Conservation (phyloP, 345 rosid species). For the Garcia nutans region DNA sequence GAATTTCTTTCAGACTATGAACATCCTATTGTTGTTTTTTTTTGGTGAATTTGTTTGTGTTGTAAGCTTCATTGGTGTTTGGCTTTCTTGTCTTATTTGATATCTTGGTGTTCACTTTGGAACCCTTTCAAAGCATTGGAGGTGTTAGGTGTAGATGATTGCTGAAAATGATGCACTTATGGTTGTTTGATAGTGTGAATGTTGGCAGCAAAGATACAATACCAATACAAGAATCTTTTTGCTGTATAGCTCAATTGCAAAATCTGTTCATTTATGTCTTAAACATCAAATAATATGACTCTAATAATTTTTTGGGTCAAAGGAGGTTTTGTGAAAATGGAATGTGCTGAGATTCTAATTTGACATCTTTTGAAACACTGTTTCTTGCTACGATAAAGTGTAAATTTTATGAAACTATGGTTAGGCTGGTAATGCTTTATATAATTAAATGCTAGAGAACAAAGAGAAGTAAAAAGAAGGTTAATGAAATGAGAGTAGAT, state of each 20-base stretch:
- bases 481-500: too few relatives aligned
- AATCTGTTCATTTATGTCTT: not conserved
- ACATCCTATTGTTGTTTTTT: too few relatives aligned
- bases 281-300: not conserved
- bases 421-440: too few relatives aligned
- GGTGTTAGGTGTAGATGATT: not conserved
- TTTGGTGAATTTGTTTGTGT: not conserved
- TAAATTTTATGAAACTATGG: too few relatives aligned
- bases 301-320: not conserved
- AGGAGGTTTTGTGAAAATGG: too few relatives aligned
- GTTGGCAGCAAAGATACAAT: not conserved
- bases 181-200: not conserved
- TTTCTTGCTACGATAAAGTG: too few relatives aligned
- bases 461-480: too few relatives aligned
- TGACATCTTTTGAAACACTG: too few relatives aligned
- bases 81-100: not conserved
- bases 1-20: too few relatives aligned
- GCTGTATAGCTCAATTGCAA: not conserved
- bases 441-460: too few relatives aligned
- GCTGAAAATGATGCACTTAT: constrained; percentile 2
- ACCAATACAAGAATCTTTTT: not conserved
- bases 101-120: not conserved
- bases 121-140: not conserved
- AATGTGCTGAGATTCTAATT: too few relatives aligned
- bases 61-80: not conserved